Evolutionary conservation across 495 filamentous ascomycete genomes (phyloP).

Genomic region (Neurospora intermedia): DNA sequence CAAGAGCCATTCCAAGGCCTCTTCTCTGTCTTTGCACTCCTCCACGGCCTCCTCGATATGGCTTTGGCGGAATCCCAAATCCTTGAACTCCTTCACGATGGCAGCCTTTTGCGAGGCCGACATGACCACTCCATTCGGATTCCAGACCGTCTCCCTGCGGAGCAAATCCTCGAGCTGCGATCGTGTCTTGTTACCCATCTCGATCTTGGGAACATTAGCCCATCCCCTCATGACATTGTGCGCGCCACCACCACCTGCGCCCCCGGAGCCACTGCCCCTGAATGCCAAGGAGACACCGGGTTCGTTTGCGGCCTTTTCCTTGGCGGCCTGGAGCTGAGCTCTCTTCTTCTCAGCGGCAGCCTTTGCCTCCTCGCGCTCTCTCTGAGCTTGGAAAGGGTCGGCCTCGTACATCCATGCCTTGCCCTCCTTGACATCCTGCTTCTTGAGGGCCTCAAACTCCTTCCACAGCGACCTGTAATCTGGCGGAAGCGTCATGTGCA

Average conservation of each 20-base stretch:
- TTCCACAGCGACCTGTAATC: conserved; percentile 83
- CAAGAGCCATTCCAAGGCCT: conserved; percentile 81
- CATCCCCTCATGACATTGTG: conserved; percentile 55
- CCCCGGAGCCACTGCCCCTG: conserved; percentile 21
- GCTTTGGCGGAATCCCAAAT: conserved; percentile 71
- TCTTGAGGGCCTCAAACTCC: conserved; percentile 70
- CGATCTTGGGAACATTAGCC: conserved; percentile 77
- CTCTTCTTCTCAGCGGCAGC: conserved; percentile 62
- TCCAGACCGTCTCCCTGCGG: conserved; percentile 72
- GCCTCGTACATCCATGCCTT: conserved; percentile 90
- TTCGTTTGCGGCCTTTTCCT: conserved; percentile 51
- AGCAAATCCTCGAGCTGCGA: conserved; percentile 68
- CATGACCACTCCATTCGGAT: conserved; percentile 61
- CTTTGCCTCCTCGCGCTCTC: conserved; percentile 67
- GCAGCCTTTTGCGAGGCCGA: conserved; percentile 40
- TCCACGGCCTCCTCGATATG: conserved; percentile 82
- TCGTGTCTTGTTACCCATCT: conserved; percentile 74
- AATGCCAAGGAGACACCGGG: conserved; percentile 32
- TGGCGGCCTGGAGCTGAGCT: conserved; percentile 47
- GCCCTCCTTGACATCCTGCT: conserved; percentile 61
- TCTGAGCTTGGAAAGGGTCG: conserved; percentile 75
- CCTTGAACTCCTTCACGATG: conserved; percentile 63
- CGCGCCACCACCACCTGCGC: conserved; percentile 8
- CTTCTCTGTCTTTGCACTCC: conserved; percentile 86
- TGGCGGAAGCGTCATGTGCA: conserved; percentile 90